Base-by-base conservation (phyloP, 306 rosid genomes). In the Vachellia pachyceras region DNA sequence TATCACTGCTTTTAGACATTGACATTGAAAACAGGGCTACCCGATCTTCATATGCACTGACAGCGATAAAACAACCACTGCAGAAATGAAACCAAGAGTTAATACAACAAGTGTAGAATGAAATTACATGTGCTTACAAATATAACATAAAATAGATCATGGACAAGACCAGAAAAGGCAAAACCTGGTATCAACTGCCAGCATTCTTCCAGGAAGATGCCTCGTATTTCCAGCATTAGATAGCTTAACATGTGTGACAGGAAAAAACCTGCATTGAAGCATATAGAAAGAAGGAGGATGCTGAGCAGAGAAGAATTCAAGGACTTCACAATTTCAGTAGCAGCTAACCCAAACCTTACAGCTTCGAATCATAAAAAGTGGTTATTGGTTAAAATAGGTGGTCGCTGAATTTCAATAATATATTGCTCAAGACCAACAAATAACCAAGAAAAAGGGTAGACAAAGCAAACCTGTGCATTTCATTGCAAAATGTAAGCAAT, bases 11-110 rank as follows among this genome's bases (percentile, higher is more conserved):
- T 69, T 69, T 69, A 75, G 90, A 80, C 75, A 68, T 50, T 80
- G 99, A 95, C 89, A 92, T 74, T n/a, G 97, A 91, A 86, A 95
- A 88, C 79, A 95, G 76, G 68, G 93, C 97, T 92, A 93, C 49
- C 52, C 83, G 90, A 86, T 88, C 88, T 84, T 90, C 97, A 83
- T 89, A 95, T 70, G 97, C 97, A 81, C 99, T 91, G 74, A 84
- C 89, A 87, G 99, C 99, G 80, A 95, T 85, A 86, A 89, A 95
- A 87, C 97, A 91, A 88, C 99, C 99, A 88, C 97, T 93, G 94
- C 64, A 90, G 69, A 88, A 84, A 79, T 84, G 77, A 74, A 84
- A 78, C 41, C 73, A 47, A 10, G 22, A 8, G 63, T 83, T 77
- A 86, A 44, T 13, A 10, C 55, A 20, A 23, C 55, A n/a, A 20